Evolutionary conservation across 495 filamentous ascomycete genomes (phyloP).

Genomic region (Recurvomyces mirabilis): DNA sequence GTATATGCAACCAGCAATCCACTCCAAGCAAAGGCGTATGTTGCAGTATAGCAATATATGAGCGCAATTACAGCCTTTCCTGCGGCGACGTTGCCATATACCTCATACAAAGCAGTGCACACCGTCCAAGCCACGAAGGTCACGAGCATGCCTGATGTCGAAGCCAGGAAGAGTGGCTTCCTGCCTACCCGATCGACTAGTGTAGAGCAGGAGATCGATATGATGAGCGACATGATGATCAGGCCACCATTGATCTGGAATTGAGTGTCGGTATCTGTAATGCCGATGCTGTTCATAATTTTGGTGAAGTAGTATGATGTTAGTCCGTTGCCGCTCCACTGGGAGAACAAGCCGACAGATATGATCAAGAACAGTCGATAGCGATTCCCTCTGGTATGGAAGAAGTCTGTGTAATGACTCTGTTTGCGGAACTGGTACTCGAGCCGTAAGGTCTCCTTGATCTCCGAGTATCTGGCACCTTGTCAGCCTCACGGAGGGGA

Average conservation of each 20-base stretch:
- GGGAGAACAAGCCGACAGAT: constrained; percentile 51
- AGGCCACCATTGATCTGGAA: constrained; percentile 11
- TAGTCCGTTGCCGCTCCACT: constrained; percentile 55
- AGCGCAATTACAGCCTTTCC: constrained; percentile 44
- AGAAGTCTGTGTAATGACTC: constrained; percentile 42
- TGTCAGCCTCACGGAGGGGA: too few relatives aligned
- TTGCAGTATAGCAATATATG: constrained; percentile 25
- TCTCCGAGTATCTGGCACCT: constrained; percentile 38
- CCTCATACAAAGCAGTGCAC: constrained; percentile 18
- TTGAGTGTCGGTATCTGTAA: constrained; percentile 24
- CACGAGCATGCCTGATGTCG: constrained; percentile 15
- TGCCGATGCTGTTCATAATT: constrained; percentile 48
- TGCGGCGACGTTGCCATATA: constrained; percentile 39
- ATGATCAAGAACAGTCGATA: constrained; percentile 48
- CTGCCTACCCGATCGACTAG: constrained; percentile 18
- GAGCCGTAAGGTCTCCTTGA: constrained; percentile 28
- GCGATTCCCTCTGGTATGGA: constrained; percentile 58
- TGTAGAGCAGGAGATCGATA: constrained; percentile 10
- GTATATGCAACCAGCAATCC: constrained; percentile 46
- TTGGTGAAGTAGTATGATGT: constrained; percentile 52
- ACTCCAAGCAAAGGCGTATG: constrained; percentile 26
- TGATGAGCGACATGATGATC: constrained; percentile 10
- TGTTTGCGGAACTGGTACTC: constrained; percentile 33
- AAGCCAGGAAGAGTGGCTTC: constrained; percentile 13
- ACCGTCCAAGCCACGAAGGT: constrained; percentile 23